Evolutionary conservation across 306 rosid species (phyloP).

Genomic region (Prinsepia uniflora): DNA sequence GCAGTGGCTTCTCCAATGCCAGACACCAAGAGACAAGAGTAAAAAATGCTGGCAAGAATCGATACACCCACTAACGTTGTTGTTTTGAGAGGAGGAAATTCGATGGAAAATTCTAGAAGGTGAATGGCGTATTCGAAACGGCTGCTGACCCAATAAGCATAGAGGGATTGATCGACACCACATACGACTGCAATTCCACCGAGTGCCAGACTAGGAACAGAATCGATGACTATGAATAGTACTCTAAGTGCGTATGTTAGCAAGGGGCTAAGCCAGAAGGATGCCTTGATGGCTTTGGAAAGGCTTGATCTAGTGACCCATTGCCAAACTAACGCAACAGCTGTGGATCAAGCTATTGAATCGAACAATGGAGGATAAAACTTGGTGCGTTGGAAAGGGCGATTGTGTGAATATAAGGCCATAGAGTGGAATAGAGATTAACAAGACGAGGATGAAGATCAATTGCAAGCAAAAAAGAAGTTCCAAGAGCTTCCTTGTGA

Average conservation of each 20-base stretch:
- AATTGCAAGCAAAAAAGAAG: slow-evolving; percentile 47
- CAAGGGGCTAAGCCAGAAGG: slow-evolving; percentile 59
- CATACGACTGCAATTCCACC: slow-evolving; percentile 44
- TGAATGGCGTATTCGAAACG: slow-evolving; percentile 43
- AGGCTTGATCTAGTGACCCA: slow-evolving; percentile 38
- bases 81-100: slow-evolving; percentile 40
- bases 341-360: slow-evolving; percentile 43
- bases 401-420: slow-evolving; percentile 36
- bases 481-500: slow-evolving; percentile 28
- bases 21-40: slow-evolving; percentile 41
- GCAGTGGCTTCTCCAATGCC: slow-evolving; percentile 72
- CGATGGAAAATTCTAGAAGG: slow-evolving; percentile 43
- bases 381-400: slow-evolving; percentile 46
- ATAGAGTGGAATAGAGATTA: slow-evolving; percentile 33
- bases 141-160: slow-evolving; percentile 62
- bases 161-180: slow-evolving; percentile 49
- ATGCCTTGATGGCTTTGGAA: slow-evolving; percentile 41
- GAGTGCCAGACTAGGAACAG: slow-evolving; percentile 35
- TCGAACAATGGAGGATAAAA: slow-evolving; percentile 62
- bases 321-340: slow-evolving; percentile 55
- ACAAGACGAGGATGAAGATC: slow-evolving; percentile 32
- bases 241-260: slow-evolving; percentile 47
- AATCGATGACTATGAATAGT: slow-evolving; percentile 37
- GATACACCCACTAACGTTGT: slow-evolving; percentile 24
- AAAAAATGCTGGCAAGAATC: slow-evolving; percentile 34